Percentiles rank a stretch among this genome's conserved stretches.
Conservation (phyloP, 2,329 filamentous ascomycete genomes). For the Sporothrix brunneoviolacea region DNA sequence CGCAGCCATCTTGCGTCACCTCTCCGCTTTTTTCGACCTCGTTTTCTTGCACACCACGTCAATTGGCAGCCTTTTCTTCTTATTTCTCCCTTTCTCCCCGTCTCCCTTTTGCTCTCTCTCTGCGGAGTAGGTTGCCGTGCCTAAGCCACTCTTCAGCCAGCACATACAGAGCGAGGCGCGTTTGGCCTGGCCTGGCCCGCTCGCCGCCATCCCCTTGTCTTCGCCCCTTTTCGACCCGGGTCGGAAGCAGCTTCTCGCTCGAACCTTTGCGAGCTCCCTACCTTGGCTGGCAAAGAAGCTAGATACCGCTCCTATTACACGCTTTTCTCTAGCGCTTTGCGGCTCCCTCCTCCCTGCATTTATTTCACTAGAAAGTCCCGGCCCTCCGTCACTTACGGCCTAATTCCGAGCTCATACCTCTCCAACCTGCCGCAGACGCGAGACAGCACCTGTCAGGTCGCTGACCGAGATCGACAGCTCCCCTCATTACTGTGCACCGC, state of each 20-base stretch:
- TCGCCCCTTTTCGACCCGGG: neutral
- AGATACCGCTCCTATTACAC: constrained; percentile 3
- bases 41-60: too few relatives aligned
- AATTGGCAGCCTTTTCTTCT: neutral
- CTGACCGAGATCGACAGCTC: constrained; percentile 1
- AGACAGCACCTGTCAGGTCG: neutral
- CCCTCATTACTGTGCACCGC: constrained; percentile 1
- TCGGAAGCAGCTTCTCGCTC: too few relatives aligned
- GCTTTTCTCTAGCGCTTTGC: neutral
- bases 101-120: neutral
- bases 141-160: too few relatives aligned
- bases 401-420: constrained; percentile 4
- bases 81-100: neutral
- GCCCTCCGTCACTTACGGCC: constrained; percentile 2
- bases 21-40: neutral
- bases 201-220: neutral
- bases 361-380: neutral
- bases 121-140: too few relatives aligned
- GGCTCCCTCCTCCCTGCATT: neutral
- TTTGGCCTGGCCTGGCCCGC: too few relatives aligned
- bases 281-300: neutral
- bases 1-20: too few relatives aligned
- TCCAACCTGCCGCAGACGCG: neutral
- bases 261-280: too few relatives aligned
- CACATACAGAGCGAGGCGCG: too few relatives aligned